Percentiles rank a stretch among this genome's conserved stretches.
Conservation (phyloP, 2,329 filamentous ascomycete genomes). For the Lachnellula arida region DNA sequence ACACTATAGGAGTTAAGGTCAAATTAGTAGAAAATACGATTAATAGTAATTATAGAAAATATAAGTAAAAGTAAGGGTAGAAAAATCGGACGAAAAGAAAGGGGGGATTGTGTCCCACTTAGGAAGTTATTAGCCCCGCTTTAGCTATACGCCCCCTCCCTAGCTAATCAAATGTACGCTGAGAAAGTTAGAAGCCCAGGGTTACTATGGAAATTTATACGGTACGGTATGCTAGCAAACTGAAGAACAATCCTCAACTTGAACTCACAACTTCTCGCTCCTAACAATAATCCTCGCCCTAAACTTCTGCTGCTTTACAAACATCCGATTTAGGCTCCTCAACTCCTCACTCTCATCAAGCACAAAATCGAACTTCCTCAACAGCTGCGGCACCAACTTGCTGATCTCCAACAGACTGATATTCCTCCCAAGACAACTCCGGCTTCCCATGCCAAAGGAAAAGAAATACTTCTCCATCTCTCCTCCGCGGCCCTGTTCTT, state of each 20-base stretch:
- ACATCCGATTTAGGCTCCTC: conserved; percentile 25
- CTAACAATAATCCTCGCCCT: conserved; percentile 13
- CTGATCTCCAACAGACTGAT: conserved; percentile 41
- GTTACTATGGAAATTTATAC: too few relatives aligned
- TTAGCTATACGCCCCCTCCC: too few relatives aligned
- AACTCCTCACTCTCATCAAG: conserved; percentile 18
- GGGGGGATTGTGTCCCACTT: too few relatives aligned
- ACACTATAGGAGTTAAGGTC: too few relatives aligned
- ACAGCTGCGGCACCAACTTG: conserved; percentile 38
- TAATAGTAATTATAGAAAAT: too few relatives aligned
- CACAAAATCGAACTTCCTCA: conserved; percentile 28
- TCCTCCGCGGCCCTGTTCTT: conserved; percentile 18
- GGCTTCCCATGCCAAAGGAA: conserved; percentile 37
- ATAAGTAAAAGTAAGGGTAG: too few relatives aligned
- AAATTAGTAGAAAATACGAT: too few relatives aligned
- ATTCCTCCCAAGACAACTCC: conserved; percentile 42
- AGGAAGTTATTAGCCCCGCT: too few relatives aligned
- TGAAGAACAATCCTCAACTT: neutral
- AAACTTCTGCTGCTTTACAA: conserved; percentile 29
- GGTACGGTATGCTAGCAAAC: too few relatives aligned
- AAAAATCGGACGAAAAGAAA: too few relatives aligned
- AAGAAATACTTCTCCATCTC: conserved; percentile 17
- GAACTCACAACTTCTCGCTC: neutral
- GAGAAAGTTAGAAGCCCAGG: too few relatives aligned
- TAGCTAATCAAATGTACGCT: too few relatives aligned